Evolutionary conservation across 352 stramenopile species (phyloP).

Genomic region (Aphanomyces stellatus): DNA sequence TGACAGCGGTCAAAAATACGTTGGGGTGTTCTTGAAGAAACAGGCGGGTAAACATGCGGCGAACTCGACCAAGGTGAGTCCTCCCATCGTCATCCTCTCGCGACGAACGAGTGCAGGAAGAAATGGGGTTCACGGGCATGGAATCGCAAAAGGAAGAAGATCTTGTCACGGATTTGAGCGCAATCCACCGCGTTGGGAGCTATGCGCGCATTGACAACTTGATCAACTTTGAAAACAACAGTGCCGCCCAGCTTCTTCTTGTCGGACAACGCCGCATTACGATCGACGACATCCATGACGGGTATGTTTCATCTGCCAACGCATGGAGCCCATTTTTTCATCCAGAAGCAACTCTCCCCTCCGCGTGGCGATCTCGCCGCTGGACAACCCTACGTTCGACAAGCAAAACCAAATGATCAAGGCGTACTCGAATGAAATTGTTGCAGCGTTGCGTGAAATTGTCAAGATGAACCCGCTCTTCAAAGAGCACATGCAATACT

Average conservation of each 20-base stretch:
- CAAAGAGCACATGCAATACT: conserved; percentile 97
- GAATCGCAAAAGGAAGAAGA: conserved; percentile 46
- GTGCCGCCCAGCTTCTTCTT: conserved; percentile 67
- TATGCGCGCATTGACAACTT: conserved; percentile 95
- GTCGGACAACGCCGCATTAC: conserved; percentile 84
- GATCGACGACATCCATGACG: conserved; percentile 65
- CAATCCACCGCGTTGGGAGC: conserved; percentile 93
- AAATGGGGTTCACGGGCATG: conserved; percentile 24
- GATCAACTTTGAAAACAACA: conserved; percentile 63
- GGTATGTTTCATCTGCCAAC: not conserved
- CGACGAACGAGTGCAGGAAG: conserved; percentile 29
- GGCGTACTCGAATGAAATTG: conserved; percentile 97
- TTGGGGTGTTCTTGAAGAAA: conserved; percentile 93
- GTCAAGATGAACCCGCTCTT: conserved; percentile 96
- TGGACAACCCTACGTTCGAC: conserved; percentile 65
- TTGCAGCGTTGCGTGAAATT: conserved; percentile 94
- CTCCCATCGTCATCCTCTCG: not conserved
- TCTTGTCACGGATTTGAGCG: conserved; percentile 85
- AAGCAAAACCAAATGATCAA: conserved; percentile 85
- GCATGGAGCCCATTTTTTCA: not conserved
- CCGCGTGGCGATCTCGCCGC: conserved; percentile 52
- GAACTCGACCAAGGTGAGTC: not conserved
- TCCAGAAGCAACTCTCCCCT: conserved; percentile 39
- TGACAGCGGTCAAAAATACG: conserved; percentile 82
- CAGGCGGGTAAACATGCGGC: conserved; percentile 25